Base-by-base conservation (phyloP, 345 rosid genomes). In the Aquilaria yunnanensis region DNA sequence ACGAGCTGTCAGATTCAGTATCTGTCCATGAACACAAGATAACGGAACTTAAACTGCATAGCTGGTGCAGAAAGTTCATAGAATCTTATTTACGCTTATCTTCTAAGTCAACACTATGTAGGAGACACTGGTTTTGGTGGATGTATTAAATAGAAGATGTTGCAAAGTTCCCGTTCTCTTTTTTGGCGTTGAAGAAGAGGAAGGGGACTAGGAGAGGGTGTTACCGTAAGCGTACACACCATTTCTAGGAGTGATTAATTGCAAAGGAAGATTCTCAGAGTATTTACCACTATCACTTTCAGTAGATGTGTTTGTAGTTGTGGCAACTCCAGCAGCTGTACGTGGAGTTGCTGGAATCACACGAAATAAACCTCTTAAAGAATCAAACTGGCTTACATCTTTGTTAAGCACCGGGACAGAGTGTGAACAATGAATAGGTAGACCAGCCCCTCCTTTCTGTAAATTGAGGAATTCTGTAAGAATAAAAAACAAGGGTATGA, bases 361-460 rank as follows among this genome's bases (percentile, higher is more conserved):
- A 34, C 97, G 89, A 71, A 85, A 82, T 62, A 80, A 56, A 49
- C 84, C 78, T 23, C 80, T 69, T 32, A 65, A 61, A 51, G 84
- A 69, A 66, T 83, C 81, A 62, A 58, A 50, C 41, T 72, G 80
- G 71, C 79, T 80, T 71, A 76, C 89, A 34, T 83, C 90, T 82
- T 90, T 78, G 67, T 58, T 73, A 32, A 90, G 74, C 64, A 70
- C 77, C 5, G 99, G 97, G 59, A 94, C 92, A 34, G 99, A 94
- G 60, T 49, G 92, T 59, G 99, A 90, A 13, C 97, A 90, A 66
- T 83, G 90, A 49, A 94, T 83, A 57, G 92, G 76, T 64, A 60
- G 23, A 72, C 63, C 60, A 62, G 74, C 66, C 59, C 77, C 85
- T 60, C 77, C 82, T 73, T 80, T 86, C 98, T 93, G 90, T 64